Conservation (phyloP, 208 protist genomes). For the Phytomonas sp. region DNA sequence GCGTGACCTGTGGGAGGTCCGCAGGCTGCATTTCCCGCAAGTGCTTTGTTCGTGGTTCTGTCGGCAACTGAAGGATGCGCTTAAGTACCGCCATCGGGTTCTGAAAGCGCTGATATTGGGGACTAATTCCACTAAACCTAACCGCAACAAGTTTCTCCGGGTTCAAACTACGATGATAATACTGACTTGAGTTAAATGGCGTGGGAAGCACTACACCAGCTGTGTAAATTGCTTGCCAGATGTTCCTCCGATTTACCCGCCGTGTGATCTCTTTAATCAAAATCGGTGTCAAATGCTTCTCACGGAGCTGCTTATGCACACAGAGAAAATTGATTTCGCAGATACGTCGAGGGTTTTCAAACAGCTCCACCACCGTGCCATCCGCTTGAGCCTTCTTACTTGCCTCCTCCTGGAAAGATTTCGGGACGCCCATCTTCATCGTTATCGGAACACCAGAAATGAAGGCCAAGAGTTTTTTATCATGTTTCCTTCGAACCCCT, state of each 20-base stretch:
- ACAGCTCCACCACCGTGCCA: slow-evolving; percentile 12
- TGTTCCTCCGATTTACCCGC: slow-evolving; percentile 92
- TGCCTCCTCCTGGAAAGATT: slow-evolving; percentile 3
- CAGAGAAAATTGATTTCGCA: slow-evolving; percentile 99
- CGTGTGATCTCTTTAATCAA: slow-evolving; percentile 99
- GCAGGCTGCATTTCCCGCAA: slow-evolving; percentile 68
- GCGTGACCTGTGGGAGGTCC: slow-evolving; percentile 70
- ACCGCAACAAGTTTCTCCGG: slow-evolving; percentile 95
- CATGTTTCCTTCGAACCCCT: slow-evolving; percentile 89
- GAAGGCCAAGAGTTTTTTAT: slow-evolving; percentile 93
- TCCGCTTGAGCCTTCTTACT: slow-evolving; percentile 13
- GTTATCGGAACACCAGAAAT: slow-evolving; percentile 95
- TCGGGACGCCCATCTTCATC: slow-evolving; percentile 63
- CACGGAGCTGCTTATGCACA: slow-evolving; percentile 97
- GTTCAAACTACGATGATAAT: slow-evolving; percentile 98
- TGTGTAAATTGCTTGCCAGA: slow-evolving; percentile 98
- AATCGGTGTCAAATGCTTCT: slow-evolving; percentile 96
- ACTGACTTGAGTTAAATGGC: slow-evolving; percentile 91
- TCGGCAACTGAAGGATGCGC: slow-evolving; percentile 55
- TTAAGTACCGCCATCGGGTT: slow-evolving; percentile 82
- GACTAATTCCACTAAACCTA: slow-evolving; percentile 64
- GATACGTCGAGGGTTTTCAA: slow-evolving; percentile 54
- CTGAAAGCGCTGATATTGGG: slow-evolving; percentile 55
- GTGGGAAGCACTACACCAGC: slow-evolving; percentile 95
- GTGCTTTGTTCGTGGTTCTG: slow-evolving; percentile 31